These are phyloP conservation scores for Xylaria sp. DNA, from an alignment of 2,329 filamentous ascomycete species.

Conservation along the genomic window DNA sequence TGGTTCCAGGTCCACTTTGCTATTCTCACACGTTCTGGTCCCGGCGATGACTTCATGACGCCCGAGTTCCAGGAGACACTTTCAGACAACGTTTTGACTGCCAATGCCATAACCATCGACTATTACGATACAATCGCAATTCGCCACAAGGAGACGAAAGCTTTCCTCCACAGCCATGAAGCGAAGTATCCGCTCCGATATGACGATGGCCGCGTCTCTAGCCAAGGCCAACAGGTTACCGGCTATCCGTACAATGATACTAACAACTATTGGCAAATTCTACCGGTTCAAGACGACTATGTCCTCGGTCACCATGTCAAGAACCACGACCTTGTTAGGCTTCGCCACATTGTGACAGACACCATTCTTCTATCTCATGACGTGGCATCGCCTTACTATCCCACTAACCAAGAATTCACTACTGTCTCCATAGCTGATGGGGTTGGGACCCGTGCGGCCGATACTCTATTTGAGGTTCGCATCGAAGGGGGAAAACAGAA, in stretches of 20 bases:
- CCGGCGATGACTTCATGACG: constrained; percentile 98
- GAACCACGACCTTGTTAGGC: constrained; percentile 86
- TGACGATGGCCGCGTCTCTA: constrained; percentile 96
- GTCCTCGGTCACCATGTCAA: constrained; percentile 72
- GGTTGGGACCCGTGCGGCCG: constrained; percentile 78
- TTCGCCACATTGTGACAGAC: constrained; percentile 87
- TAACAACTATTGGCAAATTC: constrained; percentile 97
- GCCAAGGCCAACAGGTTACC: constrained; percentile 97
- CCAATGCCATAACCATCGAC: constrained; percentile 84
- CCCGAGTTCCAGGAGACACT: constrained; percentile 98
- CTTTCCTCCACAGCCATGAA: constrained; percentile 92
- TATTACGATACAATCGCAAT: constrained; percentile 91
- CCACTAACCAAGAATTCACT: constrained; percentile 99
- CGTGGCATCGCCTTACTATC: constrained; percentile 94
- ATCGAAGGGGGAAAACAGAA: constrained; percentile 85
- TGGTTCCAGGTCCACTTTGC: constrained; percentile 99
- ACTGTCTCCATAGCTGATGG: constrained; percentile 79
- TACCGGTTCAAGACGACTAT: constrained; percentile 73
- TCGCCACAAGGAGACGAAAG: constrained; percentile 96
- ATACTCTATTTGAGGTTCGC: constrained; percentile 91
- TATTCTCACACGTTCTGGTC: constrained; percentile 86
- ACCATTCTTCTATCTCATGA: constrained; percentile 91
- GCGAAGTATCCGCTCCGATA: constrained; percentile 93
- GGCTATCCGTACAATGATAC: constrained; percentile 98
- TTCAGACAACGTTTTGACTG: constrained; percentile 91